These are phyloP conservation scores for Pholiota conissans DNA, from an alignment of 768 basidiomycete genomes.

Conservation along the genomic window DNA sequence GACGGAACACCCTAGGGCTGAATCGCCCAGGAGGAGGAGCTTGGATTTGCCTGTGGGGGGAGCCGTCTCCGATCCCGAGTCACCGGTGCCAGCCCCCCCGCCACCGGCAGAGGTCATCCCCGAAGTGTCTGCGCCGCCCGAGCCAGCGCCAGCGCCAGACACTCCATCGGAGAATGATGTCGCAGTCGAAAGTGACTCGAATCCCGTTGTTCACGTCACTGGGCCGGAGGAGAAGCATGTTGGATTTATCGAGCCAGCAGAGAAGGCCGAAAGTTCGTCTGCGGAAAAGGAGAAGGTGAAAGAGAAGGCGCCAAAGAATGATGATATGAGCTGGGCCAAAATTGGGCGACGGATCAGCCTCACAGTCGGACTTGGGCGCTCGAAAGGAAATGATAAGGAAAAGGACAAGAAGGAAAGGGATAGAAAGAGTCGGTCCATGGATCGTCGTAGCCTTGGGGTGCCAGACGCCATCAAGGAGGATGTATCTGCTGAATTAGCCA, in stretches of 20 bases:
- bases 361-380: constrained; percentile 46
- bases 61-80: constrained; percentile 5
- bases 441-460: constrained; percentile 21
- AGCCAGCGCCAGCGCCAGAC: constrained; percentile 6
- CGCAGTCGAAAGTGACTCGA: constrained; percentile 25
- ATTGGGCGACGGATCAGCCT: constrained; percentile 64
- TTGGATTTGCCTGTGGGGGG: constrained; percentile 29
- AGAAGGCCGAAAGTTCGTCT: constrained; percentile 5
- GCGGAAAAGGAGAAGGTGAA: constrained; percentile 23
- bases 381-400: constrained; percentile 32
- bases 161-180: constrained; percentile 17
- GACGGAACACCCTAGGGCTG: constrained; percentile 27
- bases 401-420: constrained; percentile 34
- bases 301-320: constrained; percentile 21
- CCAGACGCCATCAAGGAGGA: constrained; percentile 18
- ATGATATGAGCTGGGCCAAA: constrained; percentile 51
- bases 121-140: constrained; percentile 8
- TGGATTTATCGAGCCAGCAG: constrained; percentile 31
- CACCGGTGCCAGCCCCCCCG: constrained; percentile 5
- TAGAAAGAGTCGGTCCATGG: constrained; percentile 33
- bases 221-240: constrained; percentile 34
- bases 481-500: constrained; percentile 9
- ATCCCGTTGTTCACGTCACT: constrained; percentile 25
- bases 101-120: constrained; percentile 3
- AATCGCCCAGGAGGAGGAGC: constrained; percentile 44